Evolutionary conservation across 805 yeast species (phyloP).

Genomic region (Metschnikowia dekortorum): DNA sequence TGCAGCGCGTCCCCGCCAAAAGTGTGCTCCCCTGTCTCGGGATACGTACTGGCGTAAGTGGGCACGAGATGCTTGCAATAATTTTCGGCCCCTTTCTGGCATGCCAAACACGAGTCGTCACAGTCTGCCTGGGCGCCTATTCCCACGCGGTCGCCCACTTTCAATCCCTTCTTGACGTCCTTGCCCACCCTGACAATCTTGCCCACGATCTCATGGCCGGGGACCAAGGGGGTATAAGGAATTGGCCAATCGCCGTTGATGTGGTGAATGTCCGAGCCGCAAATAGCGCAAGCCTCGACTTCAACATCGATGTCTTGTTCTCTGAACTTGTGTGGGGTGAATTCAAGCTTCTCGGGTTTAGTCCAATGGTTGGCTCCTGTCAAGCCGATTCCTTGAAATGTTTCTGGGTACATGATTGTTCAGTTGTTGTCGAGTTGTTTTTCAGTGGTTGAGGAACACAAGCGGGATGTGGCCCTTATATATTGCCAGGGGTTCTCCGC

Average conservation of each 20-base stretch:
- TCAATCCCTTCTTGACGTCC: slow-evolving; percentile 22
- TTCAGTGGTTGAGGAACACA: background rate
- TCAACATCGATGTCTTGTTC: slow-evolving; percentile 11
- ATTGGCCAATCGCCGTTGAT: slow-evolving; percentile 48
- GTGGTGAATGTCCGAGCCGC: slow-evolving; percentile 56
- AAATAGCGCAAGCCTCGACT: slow-evolving; percentile 24
- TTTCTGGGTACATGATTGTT: slow-evolving; percentile 7
- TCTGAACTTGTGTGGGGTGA: slow-evolving; percentile 10
- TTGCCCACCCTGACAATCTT: slow-evolving; percentile 9
- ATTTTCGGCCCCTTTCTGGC: slow-evolving; percentile 4
- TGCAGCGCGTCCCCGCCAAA: slow-evolving; percentile 11
- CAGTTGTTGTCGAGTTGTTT: background rate
- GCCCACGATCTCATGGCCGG: slow-evolving; percentile 23
- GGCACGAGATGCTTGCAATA: slow-evolving; percentile 7
- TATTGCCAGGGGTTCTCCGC: no score
- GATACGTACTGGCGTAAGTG: slow-evolving; percentile 6
- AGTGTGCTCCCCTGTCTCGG: slow-evolving; percentile 6
- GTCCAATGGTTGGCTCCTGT: slow-evolving; percentile 7
- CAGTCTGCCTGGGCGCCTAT: slow-evolving; percentile 57
- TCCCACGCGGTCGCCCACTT: slow-evolving; percentile 73
- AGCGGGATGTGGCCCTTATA: no score
- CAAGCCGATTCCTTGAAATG: slow-evolving; percentile 8
- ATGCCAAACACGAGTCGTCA: slow-evolving; percentile 5
- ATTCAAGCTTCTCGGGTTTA: slow-evolving; percentile 8
- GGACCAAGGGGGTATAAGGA: slow-evolving; percentile 12